Evolutionary conservation across 1,284 basidiomycete genomes (phyloP).

Genomic region (Sporisorium reilianum): DNA sequence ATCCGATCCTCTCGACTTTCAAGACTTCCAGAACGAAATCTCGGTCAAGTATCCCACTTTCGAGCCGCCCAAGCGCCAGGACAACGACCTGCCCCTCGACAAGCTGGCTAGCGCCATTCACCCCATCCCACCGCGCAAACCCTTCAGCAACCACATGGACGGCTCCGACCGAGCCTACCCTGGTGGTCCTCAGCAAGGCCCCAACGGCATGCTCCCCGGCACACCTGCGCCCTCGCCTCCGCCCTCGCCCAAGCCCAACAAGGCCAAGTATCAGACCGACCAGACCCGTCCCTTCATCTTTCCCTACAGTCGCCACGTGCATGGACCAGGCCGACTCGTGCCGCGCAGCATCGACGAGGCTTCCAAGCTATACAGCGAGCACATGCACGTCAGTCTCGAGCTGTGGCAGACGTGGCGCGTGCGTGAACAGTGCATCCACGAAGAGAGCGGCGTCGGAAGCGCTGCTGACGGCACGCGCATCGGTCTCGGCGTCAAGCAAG

Average conservation of each 20-base stretch:
- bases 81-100: conserved; percentile 69
- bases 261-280: conserved; percentile 98
- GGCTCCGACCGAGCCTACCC: conserved; percentile 86
- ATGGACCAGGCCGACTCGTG: conserved; percentile 73
- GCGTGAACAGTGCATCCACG: conserved; percentile 91
- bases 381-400: conserved; percentile 89
- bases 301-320: conserved; percentile 78
- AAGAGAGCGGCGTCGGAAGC: conserved; percentile 91
- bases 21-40: conserved; percentile 64
- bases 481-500: conserved; percentile 45
- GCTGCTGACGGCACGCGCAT: conserved; percentile 63
- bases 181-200: conserved; percentile 74
- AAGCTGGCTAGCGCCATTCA: conserved; percentile 59
- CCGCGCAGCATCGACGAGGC: conserved; percentile 97
- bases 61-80: conserved; percentile 70
- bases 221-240: conserved; percentile 87
- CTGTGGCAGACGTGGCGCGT: conserved; percentile 95
- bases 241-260: conserved; percentile 88
- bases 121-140: conserved; percentile 58
- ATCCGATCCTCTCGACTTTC: conserved; percentile 63
- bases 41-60: conserved; percentile 70
- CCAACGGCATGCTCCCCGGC: conserved; percentile 47
- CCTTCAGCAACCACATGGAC: conserved; percentile 76
- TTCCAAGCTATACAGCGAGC: conserved; percentile 86
- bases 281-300: conserved; percentile 94